phyloP scores from a whole-genome alignment of 768 basidiomycete genomes.

The Hebeloma cylindrosporum region DNA sequence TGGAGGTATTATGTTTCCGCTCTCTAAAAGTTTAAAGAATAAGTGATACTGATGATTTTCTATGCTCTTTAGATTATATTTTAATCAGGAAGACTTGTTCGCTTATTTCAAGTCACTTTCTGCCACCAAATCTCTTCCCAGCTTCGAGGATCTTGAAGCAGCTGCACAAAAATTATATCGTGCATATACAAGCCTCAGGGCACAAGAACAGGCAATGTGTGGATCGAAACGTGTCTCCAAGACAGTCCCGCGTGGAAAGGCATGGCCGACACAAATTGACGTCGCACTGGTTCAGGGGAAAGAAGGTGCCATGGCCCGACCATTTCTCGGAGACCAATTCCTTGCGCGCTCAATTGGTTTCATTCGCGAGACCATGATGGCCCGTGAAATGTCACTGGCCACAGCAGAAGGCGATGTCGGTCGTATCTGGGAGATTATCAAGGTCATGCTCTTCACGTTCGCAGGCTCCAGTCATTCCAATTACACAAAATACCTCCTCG shows the following conservation, averaged over 20 bases:
- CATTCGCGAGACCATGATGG: constrained; percentile 23
- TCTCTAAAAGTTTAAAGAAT: not conserved
- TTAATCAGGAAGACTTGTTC: no score
- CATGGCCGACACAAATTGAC: no score
- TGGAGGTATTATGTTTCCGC: constrained; percentile 25
- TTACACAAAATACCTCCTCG: constrained; percentile 33
- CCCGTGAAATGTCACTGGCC: constrained; percentile 27
- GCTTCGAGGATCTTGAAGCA: constrained; percentile 20
- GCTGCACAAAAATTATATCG: constrained; percentile 13
- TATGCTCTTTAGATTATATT: no score
- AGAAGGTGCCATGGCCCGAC: no score
- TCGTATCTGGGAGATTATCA: constrained; percentile 31
- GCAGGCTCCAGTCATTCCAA: constrained; percentile 32
- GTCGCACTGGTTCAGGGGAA: no score
- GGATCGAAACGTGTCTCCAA: not conserved
- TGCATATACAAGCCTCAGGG: constrained; percentile 7
- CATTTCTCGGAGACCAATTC: constrained; percentile 25
- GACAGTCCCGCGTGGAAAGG: no score
- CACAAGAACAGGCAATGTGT: constrained; percentile 5
- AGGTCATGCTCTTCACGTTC: constrained; percentile 31
- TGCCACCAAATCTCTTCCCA: constrained; percentile 9
- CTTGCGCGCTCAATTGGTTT: constrained; percentile 26
- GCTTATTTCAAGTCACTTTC: constrained; percentile 14
- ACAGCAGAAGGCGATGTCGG: constrained; percentile 34
- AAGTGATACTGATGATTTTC: constrained; percentile 11